Evolutionary conservation across 441 rosid species (phyloP).

Genomic region (Dalechampia spathulata): DNA sequence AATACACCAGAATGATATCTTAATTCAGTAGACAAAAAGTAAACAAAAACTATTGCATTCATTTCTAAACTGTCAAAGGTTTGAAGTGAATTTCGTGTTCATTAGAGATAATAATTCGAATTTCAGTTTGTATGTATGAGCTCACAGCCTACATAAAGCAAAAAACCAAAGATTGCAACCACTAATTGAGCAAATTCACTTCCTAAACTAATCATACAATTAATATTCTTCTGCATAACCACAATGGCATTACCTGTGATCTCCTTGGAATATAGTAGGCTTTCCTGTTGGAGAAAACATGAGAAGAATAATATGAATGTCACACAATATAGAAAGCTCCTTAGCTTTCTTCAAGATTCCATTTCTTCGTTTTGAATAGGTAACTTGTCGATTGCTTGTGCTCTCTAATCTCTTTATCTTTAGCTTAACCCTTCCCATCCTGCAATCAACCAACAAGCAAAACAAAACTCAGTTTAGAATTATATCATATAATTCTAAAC

Average conservation of each 20-base stretch:
- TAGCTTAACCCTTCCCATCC: slow-evolving; percentile 90
- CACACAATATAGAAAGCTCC: slow-evolving; percentile 66
- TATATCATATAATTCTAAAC: background rate
- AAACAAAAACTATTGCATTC: too few relatives aligned
- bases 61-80: too few relatives aligned
- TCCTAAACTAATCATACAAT: background rate
- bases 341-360: slow-evolving; percentile 69
- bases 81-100: too few relatives aligned
- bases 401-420: slow-evolving; percentile 65
- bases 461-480: background rate
- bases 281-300: slow-evolving; percentile 72
- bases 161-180: too few relatives aligned
- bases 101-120: too few relatives aligned
- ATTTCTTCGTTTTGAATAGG: slow-evolving; percentile 60
- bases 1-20: too few relatives aligned
- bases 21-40: too few relatives aligned
- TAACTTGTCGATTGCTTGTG: slow-evolving; percentile 51
- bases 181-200: background rate
- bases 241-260: slow-evolving; percentile 35
- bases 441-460: slow-evolving; percentile 18
- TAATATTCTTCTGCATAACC: too few relatives aligned
- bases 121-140: too few relatives aligned
- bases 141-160: too few relatives aligned
- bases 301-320: slow-evolving; percentile 59
- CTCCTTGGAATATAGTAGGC: slow-evolving; percentile 53